phyloP scores from a whole-genome alignment of 192 early-diverging fungal genomes.

The Backusella tarrabulga region DNA sequence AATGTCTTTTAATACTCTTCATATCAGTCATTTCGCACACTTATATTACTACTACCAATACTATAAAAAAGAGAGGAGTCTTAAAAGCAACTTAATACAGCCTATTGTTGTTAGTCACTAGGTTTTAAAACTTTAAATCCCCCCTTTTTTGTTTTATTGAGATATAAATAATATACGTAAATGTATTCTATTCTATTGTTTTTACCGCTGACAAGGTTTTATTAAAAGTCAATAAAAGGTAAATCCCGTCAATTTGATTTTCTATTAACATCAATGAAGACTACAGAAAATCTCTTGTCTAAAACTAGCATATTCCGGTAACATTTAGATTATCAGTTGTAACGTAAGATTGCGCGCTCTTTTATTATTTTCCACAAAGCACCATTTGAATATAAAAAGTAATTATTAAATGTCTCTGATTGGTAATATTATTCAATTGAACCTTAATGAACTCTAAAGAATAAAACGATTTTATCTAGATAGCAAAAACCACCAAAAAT shows the following conservation, averaged over 20 bases:
- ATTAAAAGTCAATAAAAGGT: background rate
- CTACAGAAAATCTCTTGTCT: background rate
- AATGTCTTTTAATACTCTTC: background rate
- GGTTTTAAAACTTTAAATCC: background rate
- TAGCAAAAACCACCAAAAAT: background rate
- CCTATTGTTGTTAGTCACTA: background rate
- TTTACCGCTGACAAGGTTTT: background rate
- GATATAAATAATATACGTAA: background rate
- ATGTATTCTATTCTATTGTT: background rate
- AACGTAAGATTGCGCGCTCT: background rate
- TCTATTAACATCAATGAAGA: background rate
- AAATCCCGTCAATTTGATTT: background rate
- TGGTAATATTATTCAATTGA: background rate
- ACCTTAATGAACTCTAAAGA: background rate
- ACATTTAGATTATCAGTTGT: background rate
- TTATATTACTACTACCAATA: background rate
- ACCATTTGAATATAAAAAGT: background rate
- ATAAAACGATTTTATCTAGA: background rate
- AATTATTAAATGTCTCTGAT: background rate
- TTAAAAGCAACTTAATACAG: background rate
- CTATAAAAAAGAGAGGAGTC: background rate
- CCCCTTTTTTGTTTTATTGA: background rate
- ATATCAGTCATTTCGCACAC: background rate
- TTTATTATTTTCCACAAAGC: background rate
- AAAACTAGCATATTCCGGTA: background rate